Evolutionary conservation across 768 basidiomycete species (phyloP).

Genomic region (Termitomyces sp.): DNA sequence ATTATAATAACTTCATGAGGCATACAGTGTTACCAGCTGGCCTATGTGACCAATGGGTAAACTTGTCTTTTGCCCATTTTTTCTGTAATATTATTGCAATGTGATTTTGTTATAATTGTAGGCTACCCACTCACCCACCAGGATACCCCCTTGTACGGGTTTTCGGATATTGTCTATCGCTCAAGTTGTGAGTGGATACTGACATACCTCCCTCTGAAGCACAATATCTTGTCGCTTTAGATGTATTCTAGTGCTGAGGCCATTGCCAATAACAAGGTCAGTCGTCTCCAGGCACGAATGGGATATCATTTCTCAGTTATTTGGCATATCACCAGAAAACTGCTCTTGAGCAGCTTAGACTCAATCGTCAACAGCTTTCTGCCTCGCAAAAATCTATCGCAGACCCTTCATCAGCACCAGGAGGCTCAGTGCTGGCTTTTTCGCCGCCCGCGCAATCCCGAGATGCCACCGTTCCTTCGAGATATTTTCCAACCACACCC

Average conservation of each 20-base stretch:
- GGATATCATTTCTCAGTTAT: conserved; percentile 12
- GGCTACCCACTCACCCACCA: not conserved
- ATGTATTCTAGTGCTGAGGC: conserved; percentile 46
- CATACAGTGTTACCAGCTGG: not conserved
- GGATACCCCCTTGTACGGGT: conserved; percentile 12
- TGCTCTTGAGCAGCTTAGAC: conserved; percentile 43
- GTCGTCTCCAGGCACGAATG: conserved; percentile 17
- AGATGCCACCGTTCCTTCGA: conserved; percentile 65
- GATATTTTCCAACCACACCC: conserved; percentile 47
- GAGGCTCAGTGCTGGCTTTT: conserved; percentile 19
- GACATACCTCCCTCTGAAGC: conserved; percentile 8
- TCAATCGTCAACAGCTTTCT: conserved; percentile 30
- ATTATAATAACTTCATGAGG: not conserved
- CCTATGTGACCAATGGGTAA: not conserved
- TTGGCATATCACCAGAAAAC: conserved; percentile 25
- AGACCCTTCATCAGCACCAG: conserved; percentile 21
- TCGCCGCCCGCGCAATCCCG: conserved; percentile 60
- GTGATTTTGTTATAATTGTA: not conserved
- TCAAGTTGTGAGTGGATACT: conserved; percentile 6
- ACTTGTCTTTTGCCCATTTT: not conserved
- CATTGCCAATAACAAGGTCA: conserved; percentile 44
- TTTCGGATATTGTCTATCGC: conserved; percentile 8
- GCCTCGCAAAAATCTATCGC: conserved; percentile 20
- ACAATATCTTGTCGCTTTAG: conserved; percentile 17
- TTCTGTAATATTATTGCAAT: not conserved